Evolutionary conservation across 495 filamentous ascomycete species (phyloP), one percentile per base, ranked within the genome.

Genomic region (Xylaria cubensis): DNA sequence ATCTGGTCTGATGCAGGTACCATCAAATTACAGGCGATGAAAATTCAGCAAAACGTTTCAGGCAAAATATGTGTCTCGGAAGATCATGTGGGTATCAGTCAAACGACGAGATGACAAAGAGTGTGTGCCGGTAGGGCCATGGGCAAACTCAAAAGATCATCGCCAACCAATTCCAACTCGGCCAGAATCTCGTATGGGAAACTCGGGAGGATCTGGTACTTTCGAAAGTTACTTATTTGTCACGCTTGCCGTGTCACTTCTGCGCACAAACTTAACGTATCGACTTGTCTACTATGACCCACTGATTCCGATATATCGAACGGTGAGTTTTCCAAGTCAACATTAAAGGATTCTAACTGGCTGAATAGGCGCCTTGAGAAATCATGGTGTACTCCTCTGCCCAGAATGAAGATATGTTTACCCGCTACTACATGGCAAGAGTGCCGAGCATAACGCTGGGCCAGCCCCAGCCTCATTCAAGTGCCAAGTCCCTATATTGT

Each of bases 21-120:
- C 58, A 70, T 70, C 68, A 70, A 70, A 63, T 70, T 63, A 65
- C 69, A 71, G 62, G 48, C 48, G 61, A 58, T 64, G 62, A 63
- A 71, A 56, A 65, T 21, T 46, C 61, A 71, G 58, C 68, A 9
- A 70, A 58, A n/a, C 41, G 69, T 65, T 71, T 71, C 69, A 71
- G 69, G 59, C 69, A 71, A 71, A 71, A 64, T 64, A 42, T 42
- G 69, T 48, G 62, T 44, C 39, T 44, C 15, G 59, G 44, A 21
- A 59, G 55, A 26, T 62, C 50, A 61, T 50, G 44, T 70, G 53
- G 44, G 21, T 53, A 21, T 36, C 53, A 36, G 29, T 48, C 53
- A 26, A 69, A 44, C 67, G 53, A 70, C 41, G 53, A 56, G 46
- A 51, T 15, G 32, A 21, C 32, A 26, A 34, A 70, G n/a, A 26